Percentiles rank a stretch among this genome's conserved stretches.
Evolutionary conservation across 2,329 filamentous ascomycete species (phyloP).

Genomic region (Colletotrichum theobromicola): DNA sequence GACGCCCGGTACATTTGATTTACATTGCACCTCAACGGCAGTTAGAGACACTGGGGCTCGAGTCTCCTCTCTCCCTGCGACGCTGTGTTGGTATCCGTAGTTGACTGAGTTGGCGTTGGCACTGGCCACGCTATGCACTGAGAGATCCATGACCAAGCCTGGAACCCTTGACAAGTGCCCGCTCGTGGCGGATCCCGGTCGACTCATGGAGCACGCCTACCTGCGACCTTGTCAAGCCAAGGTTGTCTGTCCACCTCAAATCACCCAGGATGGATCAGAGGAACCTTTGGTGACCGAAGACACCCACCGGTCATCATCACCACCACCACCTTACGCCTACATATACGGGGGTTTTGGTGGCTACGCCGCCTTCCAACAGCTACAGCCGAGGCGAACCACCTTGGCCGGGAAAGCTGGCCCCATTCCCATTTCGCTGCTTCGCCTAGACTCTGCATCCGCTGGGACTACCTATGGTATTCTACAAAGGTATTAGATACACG

Average conservation of each 20-base stretch:
- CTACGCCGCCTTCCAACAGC: neutral
- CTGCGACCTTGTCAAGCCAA: neutral
- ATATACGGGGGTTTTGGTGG: neutral
- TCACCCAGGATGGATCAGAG: neutral
- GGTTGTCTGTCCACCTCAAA: neutral
- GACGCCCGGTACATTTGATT: conserved; percentile 5
- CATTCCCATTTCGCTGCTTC: neutral
- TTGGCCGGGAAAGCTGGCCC: neutral
- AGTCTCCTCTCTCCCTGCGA: neutral
- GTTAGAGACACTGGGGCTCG: neutral
- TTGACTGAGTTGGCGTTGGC: neutral
- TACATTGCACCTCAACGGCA: conserved; percentile 11
- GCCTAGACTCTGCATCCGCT: neutral
- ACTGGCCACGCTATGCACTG: neutral
- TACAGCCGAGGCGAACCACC: neutral
- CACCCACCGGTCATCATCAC: neutral
- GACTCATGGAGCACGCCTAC: neutral
- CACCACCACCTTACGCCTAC: neutral
- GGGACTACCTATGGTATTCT: neutral
- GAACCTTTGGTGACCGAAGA: neutral
- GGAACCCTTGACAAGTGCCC: neutral
- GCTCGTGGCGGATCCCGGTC: neutral
- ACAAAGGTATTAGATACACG: neutral
- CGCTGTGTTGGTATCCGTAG: neutral
- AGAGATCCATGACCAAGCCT: neutral